Conservation (phyloP, 2,329 filamentous ascomycete genomes). For the Thelonectria olida region DNA sequence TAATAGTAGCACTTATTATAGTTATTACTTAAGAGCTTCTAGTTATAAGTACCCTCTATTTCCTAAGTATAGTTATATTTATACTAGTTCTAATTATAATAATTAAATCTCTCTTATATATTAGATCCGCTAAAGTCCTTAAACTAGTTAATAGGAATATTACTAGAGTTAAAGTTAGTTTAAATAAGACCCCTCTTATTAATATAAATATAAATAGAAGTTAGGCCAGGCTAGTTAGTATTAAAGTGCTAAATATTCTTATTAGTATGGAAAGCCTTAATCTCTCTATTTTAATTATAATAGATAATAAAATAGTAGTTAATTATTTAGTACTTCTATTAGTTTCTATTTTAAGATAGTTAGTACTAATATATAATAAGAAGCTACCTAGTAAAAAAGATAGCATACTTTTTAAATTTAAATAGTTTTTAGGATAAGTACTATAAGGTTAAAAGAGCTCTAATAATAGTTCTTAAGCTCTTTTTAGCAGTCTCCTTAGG, state of each 20-base stretch:
- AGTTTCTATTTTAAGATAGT: conserved; percentile 62
- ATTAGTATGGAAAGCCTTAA: conserved; percentile 65
- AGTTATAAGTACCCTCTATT: conserved; percentile 65
- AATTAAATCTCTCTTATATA: conserved; percentile 53
- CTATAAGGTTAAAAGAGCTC: conserved; percentile 60
- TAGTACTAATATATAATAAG: conserved; percentile 62
- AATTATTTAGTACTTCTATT: conserved; percentile 62
- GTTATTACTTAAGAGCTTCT: conserved; percentile 69
- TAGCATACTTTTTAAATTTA: conserved; percentile 63
- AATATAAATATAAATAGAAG: conserved; percentile 61
- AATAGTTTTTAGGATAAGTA: conserved; percentile 61
- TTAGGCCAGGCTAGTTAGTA: conserved; percentile 61
- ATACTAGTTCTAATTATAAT: conserved; percentile 61
- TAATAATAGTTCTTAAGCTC: background rate
- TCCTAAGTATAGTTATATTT: conserved; percentile 65
- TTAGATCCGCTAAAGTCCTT: conserved; percentile 60
- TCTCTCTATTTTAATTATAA: conserved; percentile 49
- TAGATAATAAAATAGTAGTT: conserved; percentile 63
- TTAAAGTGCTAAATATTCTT: conserved; percentile 63
- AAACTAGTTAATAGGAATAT: conserved; percentile 57
- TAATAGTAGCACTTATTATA: conserved; percentile 74
- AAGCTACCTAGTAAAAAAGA: conserved; percentile 66
- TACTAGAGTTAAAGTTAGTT: conserved; percentile 62
- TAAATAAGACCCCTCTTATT: conserved; percentile 64
- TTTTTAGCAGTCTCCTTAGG: background rate